Evolutionary conservation across 352 stramenopile species (phyloP), one percentile per base, ranked within the genome.

Genomic region (Pythium chondricola): DNA sequence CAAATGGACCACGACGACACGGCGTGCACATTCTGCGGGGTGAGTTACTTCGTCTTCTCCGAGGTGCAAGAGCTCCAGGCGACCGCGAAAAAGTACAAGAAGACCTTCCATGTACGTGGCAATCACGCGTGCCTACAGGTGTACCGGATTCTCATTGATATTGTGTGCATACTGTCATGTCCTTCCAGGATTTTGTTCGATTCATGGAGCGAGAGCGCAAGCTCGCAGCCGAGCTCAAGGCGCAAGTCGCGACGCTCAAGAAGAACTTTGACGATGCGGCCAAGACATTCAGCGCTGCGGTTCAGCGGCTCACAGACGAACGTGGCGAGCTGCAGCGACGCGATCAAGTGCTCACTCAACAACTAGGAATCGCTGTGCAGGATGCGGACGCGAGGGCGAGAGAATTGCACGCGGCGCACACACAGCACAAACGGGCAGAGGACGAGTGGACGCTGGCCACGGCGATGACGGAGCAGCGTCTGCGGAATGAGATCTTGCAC

Each of bases 31-130:
- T 90, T 90, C 52, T 93, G 79, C 53, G 79, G 82, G 6, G 82
- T 93, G 26, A 90, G 79, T 56, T 93, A 90, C 43, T 93, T 93
- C 47, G 74, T 91, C 7, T 90, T 93, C 57, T 74, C 77, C 24
- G 82, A 93, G 48, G 77, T 93, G 39, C 76, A 90, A 43, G 61
- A 80, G 24, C 62, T 90, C n/a, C 74, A 90, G 55, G 58, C 58
- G 13, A 85, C 63, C 2, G 71, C 77, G 31, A 84, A 85, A 40
- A 65, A 72, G 49, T 89, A 88, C 66, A 85, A 86, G 33, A 71
- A 65, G 39, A 70, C 71, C 3, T 88, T 88, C 43, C 70, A 65
- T 39, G 77, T 89, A 57, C 26, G 65, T 36, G 21, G 5, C 21
- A 42, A 27, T 41, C 29, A 33, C n/a, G n/a, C 18, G 9, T 20